Conservation (phyloP, 768 basidiomycete species). For the Trametes cubensis region DNA sequence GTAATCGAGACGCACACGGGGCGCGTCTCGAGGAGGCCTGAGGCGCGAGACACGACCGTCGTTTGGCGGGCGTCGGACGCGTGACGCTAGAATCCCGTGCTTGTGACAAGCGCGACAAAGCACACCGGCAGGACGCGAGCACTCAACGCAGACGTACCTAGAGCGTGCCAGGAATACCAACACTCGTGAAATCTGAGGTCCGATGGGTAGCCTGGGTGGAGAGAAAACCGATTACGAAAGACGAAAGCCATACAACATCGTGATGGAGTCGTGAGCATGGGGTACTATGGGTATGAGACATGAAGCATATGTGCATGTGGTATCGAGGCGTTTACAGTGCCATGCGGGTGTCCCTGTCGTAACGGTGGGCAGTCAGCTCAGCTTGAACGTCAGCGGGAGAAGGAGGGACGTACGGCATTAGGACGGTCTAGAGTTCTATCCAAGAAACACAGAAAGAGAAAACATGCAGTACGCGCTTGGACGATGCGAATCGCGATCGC, state of each 20-base stretch:
- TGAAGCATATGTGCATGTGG: conserved; percentile 22
- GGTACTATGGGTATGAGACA: conserved; percentile 10
- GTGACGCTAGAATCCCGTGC: background rate
- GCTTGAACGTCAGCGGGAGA: too few species aligned
- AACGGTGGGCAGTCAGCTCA: background rate
- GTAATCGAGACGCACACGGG: too few species aligned
- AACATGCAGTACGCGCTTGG: too few species aligned
- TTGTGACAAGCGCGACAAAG: background rate
- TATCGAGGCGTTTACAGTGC: conserved; percentile 4
- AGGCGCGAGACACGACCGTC: too few species aligned
- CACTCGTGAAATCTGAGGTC: too few species aligned
- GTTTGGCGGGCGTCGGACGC: background rate
- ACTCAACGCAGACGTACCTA: too few species aligned
- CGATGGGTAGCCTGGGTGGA: background rate
- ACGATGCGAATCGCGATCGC: background rate
- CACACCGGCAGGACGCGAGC: too few species aligned
- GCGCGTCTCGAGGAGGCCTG: too few species aligned
- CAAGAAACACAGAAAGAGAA: background rate
- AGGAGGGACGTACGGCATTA: conserved; percentile 3
- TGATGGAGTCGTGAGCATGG: conserved; percentile 16
- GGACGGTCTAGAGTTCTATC: conserved; percentile 4
- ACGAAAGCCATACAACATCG: conserved; percentile 3
- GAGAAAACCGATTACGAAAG: background rate
- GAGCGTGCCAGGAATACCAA: too few species aligned
- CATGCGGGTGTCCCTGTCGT: background rate